These are phyloP conservation scores for Colletotrichum lini DNA, from an alignment of 2,329 filamentous ascomycete genomes.

Conservation along the genomic window DNA sequence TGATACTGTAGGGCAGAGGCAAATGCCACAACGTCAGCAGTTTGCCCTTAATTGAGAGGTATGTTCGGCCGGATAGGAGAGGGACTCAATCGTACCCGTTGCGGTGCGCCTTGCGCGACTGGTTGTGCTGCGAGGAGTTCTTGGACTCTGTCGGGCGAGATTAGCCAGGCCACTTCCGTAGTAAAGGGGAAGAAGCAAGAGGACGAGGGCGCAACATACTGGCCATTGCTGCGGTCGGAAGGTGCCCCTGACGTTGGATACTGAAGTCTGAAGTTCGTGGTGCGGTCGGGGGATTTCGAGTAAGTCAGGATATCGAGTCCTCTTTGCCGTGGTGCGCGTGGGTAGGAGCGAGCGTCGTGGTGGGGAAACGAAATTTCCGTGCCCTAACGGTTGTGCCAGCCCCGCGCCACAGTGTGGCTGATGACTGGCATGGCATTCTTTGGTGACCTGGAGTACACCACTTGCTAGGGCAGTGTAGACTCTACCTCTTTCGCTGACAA, in stretches of 20 bases:
- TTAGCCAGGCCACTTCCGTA: conserved; percentile 18
- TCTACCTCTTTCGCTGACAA: not conserved
- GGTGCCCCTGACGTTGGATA: conserved; percentile 39
- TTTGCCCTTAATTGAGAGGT: not conserved
- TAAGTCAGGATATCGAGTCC: conserved; percentile 26
- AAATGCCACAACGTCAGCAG: conserved; percentile 13
- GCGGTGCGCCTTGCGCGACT: conserved; percentile 97
- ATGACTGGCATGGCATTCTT: not conserved
- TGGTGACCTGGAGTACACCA: too few relatives aligned
- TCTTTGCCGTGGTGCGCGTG: conserved; percentile 27
- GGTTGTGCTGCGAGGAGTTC: conserved; percentile 99
- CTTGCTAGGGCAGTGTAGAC: not conserved
- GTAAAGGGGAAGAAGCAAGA: conserved; percentile 46
- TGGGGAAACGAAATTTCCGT: conserved; percentile 43
- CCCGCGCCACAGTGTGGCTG: conserved; percentile 16
- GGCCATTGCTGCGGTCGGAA: conserved; percentile 56
- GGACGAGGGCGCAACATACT: conserved; percentile 50
- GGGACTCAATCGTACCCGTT: conserved; percentile 84
- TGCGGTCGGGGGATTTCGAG: conserved; percentile 26
- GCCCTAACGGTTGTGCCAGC: conserved; percentile 43
- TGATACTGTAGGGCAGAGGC: conserved; percentile 78
- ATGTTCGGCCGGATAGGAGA: not conserved
- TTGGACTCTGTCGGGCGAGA: conserved; percentile 83
- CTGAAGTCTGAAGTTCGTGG: conserved; percentile 24
- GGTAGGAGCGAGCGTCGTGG: conserved; percentile 29